Conservation (phyloP, 164 flowering plant species). For the Chloranthus sessilifolius region DNA sequence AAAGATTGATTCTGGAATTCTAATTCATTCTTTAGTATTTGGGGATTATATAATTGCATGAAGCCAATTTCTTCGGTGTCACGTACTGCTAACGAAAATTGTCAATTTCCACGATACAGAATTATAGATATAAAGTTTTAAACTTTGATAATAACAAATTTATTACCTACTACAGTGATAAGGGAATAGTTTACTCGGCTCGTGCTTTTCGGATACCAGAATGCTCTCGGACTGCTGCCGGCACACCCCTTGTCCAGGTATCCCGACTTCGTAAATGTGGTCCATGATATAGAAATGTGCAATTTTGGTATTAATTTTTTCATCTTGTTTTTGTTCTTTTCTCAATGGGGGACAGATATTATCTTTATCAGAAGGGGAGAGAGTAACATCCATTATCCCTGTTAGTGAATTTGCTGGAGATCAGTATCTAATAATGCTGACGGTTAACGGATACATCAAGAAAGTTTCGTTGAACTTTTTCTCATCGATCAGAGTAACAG, state of each 20-base stretch:
- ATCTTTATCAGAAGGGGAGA: constrained; percentile 86
- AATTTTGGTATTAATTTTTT: not conserved
- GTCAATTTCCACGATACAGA: no score
- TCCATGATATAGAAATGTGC: not conserved
- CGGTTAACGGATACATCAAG: constrained; percentile 90
- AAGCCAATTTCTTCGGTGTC: no score
- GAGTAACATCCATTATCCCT: constrained; percentile 91
- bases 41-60: no score
- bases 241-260: constrained; percentile 93
- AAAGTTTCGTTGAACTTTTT: constrained; percentile 75
- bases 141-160: no score
- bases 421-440: constrained; percentile 88
- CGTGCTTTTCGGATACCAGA: constrained; percentile 95
- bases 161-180: constrained; percentile 59
- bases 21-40: no score
- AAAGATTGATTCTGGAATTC: no score
- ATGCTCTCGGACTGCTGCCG: constrained; percentile 84
- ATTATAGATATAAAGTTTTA: no score
- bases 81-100: not conserved
- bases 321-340: constrained; percentile 7
- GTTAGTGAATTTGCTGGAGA: constrained; percentile 81
- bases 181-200: constrained; percentile 84
- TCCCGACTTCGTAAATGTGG: not conserved
- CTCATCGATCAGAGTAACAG: constrained; percentile 81
- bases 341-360: constrained; percentile 57